phyloP scores from a whole-genome alignment of 371 early-diverging fungal species.

The Furculomyces boomerangus region DNA sequence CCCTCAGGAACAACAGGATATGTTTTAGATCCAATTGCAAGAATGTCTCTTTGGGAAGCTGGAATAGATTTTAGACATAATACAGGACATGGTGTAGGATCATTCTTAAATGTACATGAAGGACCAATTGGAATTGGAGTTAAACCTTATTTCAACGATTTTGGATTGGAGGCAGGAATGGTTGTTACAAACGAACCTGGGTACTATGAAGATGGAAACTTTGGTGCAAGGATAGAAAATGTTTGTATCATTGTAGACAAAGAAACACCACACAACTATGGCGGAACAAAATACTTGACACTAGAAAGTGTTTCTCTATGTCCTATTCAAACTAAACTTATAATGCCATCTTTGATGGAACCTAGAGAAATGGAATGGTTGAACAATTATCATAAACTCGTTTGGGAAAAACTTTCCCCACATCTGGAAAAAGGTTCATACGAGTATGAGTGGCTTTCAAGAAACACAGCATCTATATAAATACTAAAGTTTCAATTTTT shows the following conservation, averaged over 20 bases:
- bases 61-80: constrained; percentile 96
- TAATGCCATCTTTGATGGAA: constrained; percentile 43
- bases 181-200: constrained; percentile 96
- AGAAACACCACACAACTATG: constrained; percentile 54
- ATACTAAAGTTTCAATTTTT: too few species aligned
- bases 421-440: constrained; percentile 38
- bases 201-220: constrained; percentile 91
- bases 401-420: constrained; percentile 53
- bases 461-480: constrained; percentile 34
- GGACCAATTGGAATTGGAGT: constrained; percentile 92
- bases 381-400: constrained; percentile 62
- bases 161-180: constrained; percentile 65
- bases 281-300: constrained; percentile 51
- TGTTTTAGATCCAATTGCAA: constrained; percentile 77
- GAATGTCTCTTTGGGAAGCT: constrained; percentile 80
- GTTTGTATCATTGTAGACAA: constrained; percentile 43
- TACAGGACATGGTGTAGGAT: constrained; percentile 99
- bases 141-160: constrained; percentile 47
- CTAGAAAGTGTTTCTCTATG: constrained; percentile 87
- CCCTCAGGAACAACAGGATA: constrained; percentile 78
- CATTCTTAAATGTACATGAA: constrained; percentile 97
- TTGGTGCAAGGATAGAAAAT: constrained; percentile 99
- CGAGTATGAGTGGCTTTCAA: constrained; percentile 59
- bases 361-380: constrained; percentile 65
- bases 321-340: constrained; percentile 39